phyloP scores from a whole-genome alignment of 495 filamentous ascomycete genomes.

The Penicillium lividum region DNA sequence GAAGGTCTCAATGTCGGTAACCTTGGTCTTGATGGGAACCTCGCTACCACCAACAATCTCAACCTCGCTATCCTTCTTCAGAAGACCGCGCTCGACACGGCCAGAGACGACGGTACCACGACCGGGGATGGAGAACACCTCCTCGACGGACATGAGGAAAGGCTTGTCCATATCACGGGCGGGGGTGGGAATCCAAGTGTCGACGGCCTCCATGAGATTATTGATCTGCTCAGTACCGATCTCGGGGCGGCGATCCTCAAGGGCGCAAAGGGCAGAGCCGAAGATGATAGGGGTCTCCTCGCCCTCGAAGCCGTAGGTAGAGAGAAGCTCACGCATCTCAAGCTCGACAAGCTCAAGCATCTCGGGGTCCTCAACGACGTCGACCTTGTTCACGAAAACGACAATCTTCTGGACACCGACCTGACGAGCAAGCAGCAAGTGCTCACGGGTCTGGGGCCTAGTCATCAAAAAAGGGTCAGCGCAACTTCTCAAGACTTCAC shows the following conservation, averaged over 20 bases:
- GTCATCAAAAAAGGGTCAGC: slow-evolving; percentile 26
- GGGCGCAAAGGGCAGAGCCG: slow-evolving; percentile 92
- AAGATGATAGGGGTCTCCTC: slow-evolving; percentile 96
- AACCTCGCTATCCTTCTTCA: slow-evolving; percentile 91
- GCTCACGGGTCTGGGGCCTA: slow-evolving; percentile 96
- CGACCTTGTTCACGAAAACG: slow-evolving; percentile 99
- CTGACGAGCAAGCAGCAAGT: slow-evolving; percentile 95
- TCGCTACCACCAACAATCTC: slow-evolving; percentile 84
- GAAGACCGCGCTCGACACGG: slow-evolving; percentile 90
- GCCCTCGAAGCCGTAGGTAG: slow-evolving; percentile 92
- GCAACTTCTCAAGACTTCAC: not conserved
- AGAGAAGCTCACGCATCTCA: slow-evolving; percentile 98
- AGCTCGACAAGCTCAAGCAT: slow-evolving; percentile 99
- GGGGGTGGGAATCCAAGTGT: slow-evolving; percentile 95
- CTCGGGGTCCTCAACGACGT: slow-evolving; percentile 92
- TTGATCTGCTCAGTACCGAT: slow-evolving; percentile 86
- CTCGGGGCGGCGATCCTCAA: slow-evolving; percentile 84
- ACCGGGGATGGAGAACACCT: slow-evolving; percentile 96
- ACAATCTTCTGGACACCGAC: slow-evolving; percentile 97
- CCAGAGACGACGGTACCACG: slow-evolving; percentile 97
- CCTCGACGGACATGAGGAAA: slow-evolving; percentile 98
- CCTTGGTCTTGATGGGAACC: slow-evolving; percentile 89
- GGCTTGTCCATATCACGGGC: slow-evolving; percentile 91
- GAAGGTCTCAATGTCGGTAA: slow-evolving; percentile 99
- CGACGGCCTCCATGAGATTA: slow-evolving; percentile 83